A percentile compares a stretch with the other conserved stretches of the same genome.
These are phyloP conservation scores for Xylariaceae sp. DNA, from an alignment of 2,329 filamentous ascomycete genomes.

Conservation along the genomic window DNA sequence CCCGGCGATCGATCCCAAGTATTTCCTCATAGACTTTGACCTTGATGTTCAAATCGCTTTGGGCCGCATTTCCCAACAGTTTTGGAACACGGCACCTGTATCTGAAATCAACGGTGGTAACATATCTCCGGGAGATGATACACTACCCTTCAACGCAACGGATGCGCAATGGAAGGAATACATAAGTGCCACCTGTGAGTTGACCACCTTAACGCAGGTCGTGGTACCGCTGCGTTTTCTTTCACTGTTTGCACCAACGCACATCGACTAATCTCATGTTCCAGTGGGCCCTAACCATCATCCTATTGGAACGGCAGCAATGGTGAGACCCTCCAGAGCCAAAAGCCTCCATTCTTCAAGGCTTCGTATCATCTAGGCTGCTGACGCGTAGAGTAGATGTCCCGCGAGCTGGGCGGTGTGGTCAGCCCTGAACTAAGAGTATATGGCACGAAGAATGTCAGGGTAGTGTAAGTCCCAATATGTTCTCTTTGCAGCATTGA, in stretches of 20 bases:
- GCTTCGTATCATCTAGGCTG: too few relatives aligned
- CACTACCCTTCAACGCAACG: slow-evolving; percentile 28
- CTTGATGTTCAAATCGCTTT: slow-evolving; percentile 25
- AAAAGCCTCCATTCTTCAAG: too few relatives aligned
- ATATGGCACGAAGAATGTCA: slow-evolving; percentile 46
- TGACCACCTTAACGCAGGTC: neutral
- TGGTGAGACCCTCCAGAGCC: slow-evolving; percentile 35
- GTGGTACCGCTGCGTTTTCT: neutral
- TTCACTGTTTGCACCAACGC: neutral
- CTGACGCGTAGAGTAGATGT: slow-evolving; percentile 4
- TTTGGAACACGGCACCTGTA: slow-evolving; percentile 31
- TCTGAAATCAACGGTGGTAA: slow-evolving; percentile 15
- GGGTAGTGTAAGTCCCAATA: slow-evolving; percentile 32
- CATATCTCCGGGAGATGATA: slow-evolving; percentile 19
- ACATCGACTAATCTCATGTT: neutral
- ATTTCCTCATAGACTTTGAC: slow-evolving; percentile 35
- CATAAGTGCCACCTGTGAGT: slow-evolving; percentile 15
- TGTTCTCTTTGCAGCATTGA: too few relatives aligned
- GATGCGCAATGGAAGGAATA: slow-evolving; percentile 27
- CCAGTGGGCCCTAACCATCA: slow-evolving; percentile 38
- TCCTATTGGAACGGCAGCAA: slow-evolving; percentile 44
- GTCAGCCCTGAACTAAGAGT: slow-evolving; percentile 45
- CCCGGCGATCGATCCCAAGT: slow-evolving; percentile 36
- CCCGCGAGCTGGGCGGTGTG: slow-evolving; percentile 45
- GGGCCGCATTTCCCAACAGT: slow-evolving; percentile 27